Base-by-base conservation (phyloP, 768 basidiomycete species). In the Pholiota molesta region DNA sequence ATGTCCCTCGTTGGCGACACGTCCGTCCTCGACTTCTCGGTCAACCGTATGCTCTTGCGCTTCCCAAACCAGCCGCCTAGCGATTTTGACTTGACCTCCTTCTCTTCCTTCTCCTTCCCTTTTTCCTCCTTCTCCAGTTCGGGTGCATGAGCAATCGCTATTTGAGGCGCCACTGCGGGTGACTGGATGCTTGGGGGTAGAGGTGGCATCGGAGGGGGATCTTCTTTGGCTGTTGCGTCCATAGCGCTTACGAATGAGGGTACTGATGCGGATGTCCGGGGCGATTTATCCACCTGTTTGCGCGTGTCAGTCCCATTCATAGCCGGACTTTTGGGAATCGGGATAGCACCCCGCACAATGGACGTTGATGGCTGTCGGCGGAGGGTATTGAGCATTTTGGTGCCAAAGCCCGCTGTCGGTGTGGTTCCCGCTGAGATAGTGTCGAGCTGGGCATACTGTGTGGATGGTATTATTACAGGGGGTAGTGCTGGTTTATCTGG, bases 21-120 rank as follows among this genome's bases (percentile, higher is more conserved):
- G 14, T 69, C 65, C 54, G 55, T 37, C 51, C 62, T 62, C 17
- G 65, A 35, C 45, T 79, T 78, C 23, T 81, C 75, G 14, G 69
- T 70, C 31, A 76, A 39, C 55, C 75, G 74, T 61, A 83, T 70
- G 66, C 81, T 85, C 71, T 81, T 86, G 55, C 84, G 78, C 69
- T 82, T 71, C 53, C 58, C 83, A 65, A 85, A 86, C 85, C 86
- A 88, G 3, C 68, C 64, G 39, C 78, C 77, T 16, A 76, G 52
- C n/a, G 67, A 65, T 59, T 77, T 78, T 45, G 78, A 65, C 66
- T 82, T 78, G 51, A 21, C 23, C 68, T 77, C 78, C 71, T 74
- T 71, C 44, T 77, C 75, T 19, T 42, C 42, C 65, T 82, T 78
- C 67, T 77, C 78, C 70, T 73, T 71, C 61, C 71, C 71, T 60